Evolutionary conservation across 1,284 basidiomycete species (phyloP).

Genomic region (Austroboletus niveus): DNA sequence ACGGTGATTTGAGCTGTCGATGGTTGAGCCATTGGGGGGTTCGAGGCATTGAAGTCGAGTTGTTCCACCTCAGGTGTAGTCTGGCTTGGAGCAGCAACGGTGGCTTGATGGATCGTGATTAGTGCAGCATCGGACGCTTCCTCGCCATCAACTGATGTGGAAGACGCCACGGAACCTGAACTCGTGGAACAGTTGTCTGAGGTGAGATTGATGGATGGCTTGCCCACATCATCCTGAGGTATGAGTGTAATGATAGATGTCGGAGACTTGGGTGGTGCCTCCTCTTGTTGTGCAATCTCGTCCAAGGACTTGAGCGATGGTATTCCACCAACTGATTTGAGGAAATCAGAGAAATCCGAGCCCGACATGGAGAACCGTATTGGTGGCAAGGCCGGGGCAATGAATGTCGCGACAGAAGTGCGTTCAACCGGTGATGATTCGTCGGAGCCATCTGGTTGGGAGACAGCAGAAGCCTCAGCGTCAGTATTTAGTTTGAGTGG

Average conservation of each 20-base stretch:
- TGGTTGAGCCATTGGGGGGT: slow-evolving; percentile 9
- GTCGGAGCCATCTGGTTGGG: slow-evolving; percentile 39
- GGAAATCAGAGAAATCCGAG: slow-evolving; percentile 73
- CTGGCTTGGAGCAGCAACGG: slow-evolving; percentile 10
- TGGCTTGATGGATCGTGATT: slow-evolving; percentile 14
- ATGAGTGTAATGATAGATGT: slow-evolving; percentile 27
- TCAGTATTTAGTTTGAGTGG: slow-evolving; percentile 22
- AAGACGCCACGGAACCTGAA: neutral
- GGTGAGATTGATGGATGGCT: neutral
- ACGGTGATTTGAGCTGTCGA: slow-evolving; percentile 41
- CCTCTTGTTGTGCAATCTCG: slow-evolving; percentile 38
- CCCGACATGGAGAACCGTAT: slow-evolving; percentile 82
- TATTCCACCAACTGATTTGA: slow-evolving; percentile 52
- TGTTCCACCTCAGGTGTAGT: slow-evolving; percentile 11
- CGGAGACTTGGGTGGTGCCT: slow-evolving; percentile 17
- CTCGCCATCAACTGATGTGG: slow-evolving; percentile 1
- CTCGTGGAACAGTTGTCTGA: neutral
- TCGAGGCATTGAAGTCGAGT: slow-evolving; percentile 19
- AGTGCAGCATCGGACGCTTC: slow-evolving; percentile 15
- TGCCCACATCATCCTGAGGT: slow-evolving; percentile 34
- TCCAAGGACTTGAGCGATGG: slow-evolving; percentile 44
- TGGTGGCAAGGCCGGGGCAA: slow-evolving; percentile 76
- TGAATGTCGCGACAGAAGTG: slow-evolving; percentile 70
- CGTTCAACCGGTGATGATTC: slow-evolving; percentile 57
- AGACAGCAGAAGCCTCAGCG: slow-evolving; percentile 22